Conservation (phyloP, 371 early-diverging fungal species). For the Mucor circinelloides region DNA sequence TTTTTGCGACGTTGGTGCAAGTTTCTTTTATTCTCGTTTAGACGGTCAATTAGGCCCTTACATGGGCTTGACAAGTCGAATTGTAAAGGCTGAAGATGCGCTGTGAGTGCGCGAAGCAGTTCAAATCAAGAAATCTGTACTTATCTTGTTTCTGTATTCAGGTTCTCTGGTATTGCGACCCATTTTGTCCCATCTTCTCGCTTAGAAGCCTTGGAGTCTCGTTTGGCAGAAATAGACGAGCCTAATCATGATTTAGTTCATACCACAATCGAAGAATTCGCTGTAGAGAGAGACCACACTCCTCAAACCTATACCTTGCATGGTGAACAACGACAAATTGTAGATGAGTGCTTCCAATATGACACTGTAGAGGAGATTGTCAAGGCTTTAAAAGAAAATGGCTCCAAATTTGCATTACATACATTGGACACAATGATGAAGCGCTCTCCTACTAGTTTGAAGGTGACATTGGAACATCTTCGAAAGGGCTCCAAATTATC, state of each 20-base stretch:
- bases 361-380: slow-evolving; percentile 79
- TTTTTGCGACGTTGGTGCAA: slow-evolving; percentile 95
- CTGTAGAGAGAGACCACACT: slow-evolving; percentile 33
- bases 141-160: slow-evolving; percentile 6
- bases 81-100: slow-evolving; percentile 80
- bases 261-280: slow-evolving; percentile 85
- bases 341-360: slow-evolving; percentile 73
- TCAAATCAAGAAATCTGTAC: not conserved
- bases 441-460: slow-evolving; percentile 82
- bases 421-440: slow-evolving; percentile 62
- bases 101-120: slow-evolving; percentile 50
- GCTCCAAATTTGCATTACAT: slow-evolving; percentile 63
- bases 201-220: slow-evolving; percentile 71
- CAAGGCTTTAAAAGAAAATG: slow-evolving; percentile 50
- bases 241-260: slow-evolving; percentile 77
- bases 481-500: slow-evolving; percentile 62
- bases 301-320: slow-evolving; percentile 13
- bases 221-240: slow-evolving; percentile 74
- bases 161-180: slow-evolving; percentile 85
- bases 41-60: slow-evolving; percentile 92
- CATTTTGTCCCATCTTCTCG: slow-evolving; percentile 89
- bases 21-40: slow-evolving; percentile 88
- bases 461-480: slow-evolving; percentile 77
- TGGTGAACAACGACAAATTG: slow-evolving; percentile 14
- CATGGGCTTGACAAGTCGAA: slow-evolving; percentile 84